Percentiles rank a stretch among this genome's conserved stretches.
Evolutionary conservation across 2,329 filamentous ascomycete genomes (phyloP).

Genomic region (Bipolaris victoriae): DNA sequence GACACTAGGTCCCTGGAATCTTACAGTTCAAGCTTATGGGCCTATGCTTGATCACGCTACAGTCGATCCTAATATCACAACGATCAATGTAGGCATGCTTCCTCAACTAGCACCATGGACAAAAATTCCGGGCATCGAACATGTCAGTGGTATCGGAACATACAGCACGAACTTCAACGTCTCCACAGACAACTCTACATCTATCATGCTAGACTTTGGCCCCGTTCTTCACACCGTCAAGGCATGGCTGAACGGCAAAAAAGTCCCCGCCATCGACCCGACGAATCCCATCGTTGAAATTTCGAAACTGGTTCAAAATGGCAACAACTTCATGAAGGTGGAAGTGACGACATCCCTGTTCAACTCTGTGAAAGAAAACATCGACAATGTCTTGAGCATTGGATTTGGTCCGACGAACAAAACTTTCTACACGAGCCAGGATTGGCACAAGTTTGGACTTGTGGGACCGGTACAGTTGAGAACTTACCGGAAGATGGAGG

Average conservation of each 20-base stretch:
- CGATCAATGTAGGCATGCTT: not conserved
- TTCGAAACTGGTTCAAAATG: not conserved
- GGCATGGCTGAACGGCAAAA: not conserved
- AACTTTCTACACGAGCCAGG: not conserved
- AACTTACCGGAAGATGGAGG: not conserved
- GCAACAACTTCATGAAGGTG: not conserved
- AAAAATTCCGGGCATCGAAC: not conserved
- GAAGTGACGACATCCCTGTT: not conserved
- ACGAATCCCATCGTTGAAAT: not conserved
- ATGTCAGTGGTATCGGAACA: not conserved
- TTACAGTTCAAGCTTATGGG: not conserved
- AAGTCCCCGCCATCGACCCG: not conserved
- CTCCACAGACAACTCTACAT: not conserved
- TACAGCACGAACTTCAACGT: not conserved
- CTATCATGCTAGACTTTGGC: not conserved
- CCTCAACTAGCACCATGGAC: not conserved
- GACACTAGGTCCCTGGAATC: not conserved
- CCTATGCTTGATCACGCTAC: not conserved
- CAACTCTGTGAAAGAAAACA: not conserved
- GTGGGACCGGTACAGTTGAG: not conserved
- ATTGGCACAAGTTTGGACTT: not conserved
- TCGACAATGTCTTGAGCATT: not conserved
- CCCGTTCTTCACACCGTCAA: not conserved
- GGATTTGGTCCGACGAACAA: not conserved
- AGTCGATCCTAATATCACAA: not conserved